Evolutionary conservation across 305 asterid species (phyloP), one percentile per base, ranked within the genome.

Genomic region (Plantago coronopus): DNA sequence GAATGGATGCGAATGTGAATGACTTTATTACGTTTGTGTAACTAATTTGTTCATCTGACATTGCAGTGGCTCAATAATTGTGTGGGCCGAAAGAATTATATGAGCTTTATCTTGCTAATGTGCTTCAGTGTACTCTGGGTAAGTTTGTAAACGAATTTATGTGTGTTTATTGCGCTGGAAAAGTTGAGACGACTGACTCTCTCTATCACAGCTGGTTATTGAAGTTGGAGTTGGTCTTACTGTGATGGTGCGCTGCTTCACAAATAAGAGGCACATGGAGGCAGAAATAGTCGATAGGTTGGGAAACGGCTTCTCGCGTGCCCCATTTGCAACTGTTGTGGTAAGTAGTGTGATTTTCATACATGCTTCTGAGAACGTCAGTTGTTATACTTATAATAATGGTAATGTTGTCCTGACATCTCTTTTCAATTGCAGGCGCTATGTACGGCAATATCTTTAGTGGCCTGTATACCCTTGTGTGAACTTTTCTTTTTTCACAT

Each of bases 401-500:
- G 56, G 5, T 5, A n/a, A 2, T 25, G 31, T 25, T 25, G 31
- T 2, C 31, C 31, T 2, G 2, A 5, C 31, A 25, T 25, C 31
- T 25, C 31, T 2, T 25, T 25, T 68, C 62, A 37, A 60, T 19
- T 75, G 80, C 95, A 93, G 99, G 86, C 83, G 58, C 69, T 93
- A 54, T 93, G 99, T 68, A 83, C 99, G 17, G 88, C 90, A 43
- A 87, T 93, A 69, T 93, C 99, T 50, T 21, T 89, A 64, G 83
- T 93, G 60, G 97, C 97, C 31, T 81, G 94, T 72, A 86, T 93
- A 40, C 99, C 99, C 44, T 78, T 93, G 78, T 88, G 93, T 16
- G 97, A 93, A 72, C 99, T 93, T 72, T 89, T 93, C 90, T 93
- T 89, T 80, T 93, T 93, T 79, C 99, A 93, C 85, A 81, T 85